Conservation (phyloP, 1,284 basidiomycete genomes). For the Hymenochaete sp. region DNA sequence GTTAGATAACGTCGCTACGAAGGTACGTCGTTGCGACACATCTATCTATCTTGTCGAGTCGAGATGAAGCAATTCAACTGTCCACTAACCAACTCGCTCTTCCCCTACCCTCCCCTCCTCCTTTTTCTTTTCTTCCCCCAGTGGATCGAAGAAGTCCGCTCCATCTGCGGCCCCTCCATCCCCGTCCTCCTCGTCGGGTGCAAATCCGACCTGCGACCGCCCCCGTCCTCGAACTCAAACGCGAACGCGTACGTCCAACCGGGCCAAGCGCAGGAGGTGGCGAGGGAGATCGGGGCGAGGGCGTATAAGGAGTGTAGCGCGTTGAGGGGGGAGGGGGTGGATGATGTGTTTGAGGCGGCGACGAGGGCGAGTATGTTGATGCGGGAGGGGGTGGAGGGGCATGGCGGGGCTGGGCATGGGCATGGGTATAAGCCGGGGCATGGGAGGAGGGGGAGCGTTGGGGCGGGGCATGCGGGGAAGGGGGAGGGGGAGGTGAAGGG, state of each 20-base stretch:
- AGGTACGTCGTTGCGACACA: too few relatives aligned
- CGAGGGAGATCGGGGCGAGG: conserved; percentile 74
- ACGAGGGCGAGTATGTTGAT: conserved; percentile 92
- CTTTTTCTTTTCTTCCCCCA: conserved; percentile 28
- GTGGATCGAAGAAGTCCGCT: conserved; percentile 97
- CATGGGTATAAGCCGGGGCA: conserved; percentile 30
- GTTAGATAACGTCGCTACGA: conserved; percentile 89
- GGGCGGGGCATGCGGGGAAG: conserved; percentile 33
- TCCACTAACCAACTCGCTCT: too few relatives aligned
- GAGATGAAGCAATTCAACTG: too few relatives aligned
- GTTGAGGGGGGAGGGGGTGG: conserved; percentile 86
- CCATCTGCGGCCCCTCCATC: conserved; percentile 78
- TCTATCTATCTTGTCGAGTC: too few relatives aligned
- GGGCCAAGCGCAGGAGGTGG: conserved; percentile 71
- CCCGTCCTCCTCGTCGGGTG: conserved; percentile 82
- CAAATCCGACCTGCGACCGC: conserved; percentile 75
- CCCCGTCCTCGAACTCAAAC: conserved; percentile 32
- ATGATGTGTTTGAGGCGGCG: conserved; percentile 92
- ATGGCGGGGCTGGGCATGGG: conserved; percentile 38
- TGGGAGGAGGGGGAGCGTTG: conserved; percentile 45
- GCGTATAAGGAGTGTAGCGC: conserved; percentile 93
- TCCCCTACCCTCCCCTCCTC: too few relatives aligned
- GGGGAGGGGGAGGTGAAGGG: conserved; percentile 37
- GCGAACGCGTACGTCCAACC: conserved; percentile 58
- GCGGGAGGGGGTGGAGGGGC: conserved; percentile 64